A percentile compares a stretch with the other conserved stretches of the same genome.
Conservation (phyloP, 1,284 basidiomycete genomes). For the Heliocybe sulcata region DNA sequence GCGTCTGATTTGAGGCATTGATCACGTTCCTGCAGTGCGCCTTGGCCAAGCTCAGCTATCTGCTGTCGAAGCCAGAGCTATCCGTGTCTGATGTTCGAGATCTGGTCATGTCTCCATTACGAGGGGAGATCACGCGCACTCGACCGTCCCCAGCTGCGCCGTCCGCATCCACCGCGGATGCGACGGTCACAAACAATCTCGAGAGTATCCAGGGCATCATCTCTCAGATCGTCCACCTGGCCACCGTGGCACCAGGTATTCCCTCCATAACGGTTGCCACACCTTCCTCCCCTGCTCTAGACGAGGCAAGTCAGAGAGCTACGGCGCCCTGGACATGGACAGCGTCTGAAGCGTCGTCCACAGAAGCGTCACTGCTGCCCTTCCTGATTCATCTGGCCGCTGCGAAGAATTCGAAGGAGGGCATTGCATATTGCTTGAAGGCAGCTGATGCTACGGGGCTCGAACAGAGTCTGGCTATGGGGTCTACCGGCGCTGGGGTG, state of each 20-base stretch:
- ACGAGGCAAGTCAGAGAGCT: slow-evolving; percentile 34
- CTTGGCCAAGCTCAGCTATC: slow-evolving; percentile 82
- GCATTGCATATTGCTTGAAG: slow-evolving; percentile 51
- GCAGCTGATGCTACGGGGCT: slow-evolving; percentile 13
- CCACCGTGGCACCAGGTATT: not conserved
- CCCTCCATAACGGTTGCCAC: slow-evolving; percentile 29
- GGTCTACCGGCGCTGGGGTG: slow-evolving; percentile 36
- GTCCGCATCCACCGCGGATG: not conserved
- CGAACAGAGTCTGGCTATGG: slow-evolving; percentile 22
- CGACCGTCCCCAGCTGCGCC: slow-evolving; percentile 23
- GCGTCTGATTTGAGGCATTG: slow-evolving; percentile 5
- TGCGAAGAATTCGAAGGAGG: slow-evolving; percentile 56
- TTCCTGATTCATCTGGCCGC: slow-evolving; percentile 75
- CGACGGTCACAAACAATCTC: slow-evolving; percentile 36
- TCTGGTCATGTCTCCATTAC: slow-evolving; percentile 73
- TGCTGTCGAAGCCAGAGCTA: slow-evolving; percentile 81
- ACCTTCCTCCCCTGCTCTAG: slow-evolving; percentile 23
- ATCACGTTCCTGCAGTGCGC: slow-evolving; percentile 52
- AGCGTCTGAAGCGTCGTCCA: slow-evolving; percentile 59
- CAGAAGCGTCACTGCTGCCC: slow-evolving; percentile 64
- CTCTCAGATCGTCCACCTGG: slow-evolving; percentile 57
- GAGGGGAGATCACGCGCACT: slow-evolving; percentile 77
- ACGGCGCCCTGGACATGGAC: slow-evolving; percentile 74
- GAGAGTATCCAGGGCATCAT: slow-evolving; percentile 60
- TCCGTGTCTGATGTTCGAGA: slow-evolving; percentile 61